Percentiles rank a stretch among this genome's conserved stretches.
phyloP scores from a whole-genome alignment of 768 basidiomycete genomes.

The Termitomyces eurrhizus region DNA sequence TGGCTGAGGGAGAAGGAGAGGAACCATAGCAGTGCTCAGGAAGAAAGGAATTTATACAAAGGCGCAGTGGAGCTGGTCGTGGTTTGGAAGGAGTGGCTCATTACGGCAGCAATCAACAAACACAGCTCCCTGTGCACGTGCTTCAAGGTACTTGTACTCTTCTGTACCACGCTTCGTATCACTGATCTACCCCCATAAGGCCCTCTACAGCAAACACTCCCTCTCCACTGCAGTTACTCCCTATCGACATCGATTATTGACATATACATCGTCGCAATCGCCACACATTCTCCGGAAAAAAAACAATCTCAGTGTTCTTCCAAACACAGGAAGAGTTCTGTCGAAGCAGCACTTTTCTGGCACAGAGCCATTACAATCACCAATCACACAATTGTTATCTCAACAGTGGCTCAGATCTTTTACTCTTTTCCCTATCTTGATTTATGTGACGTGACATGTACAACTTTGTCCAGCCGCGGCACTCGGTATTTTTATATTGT shows the following conservation, averaged over 20 bases:
- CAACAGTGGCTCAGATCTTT: neutral
- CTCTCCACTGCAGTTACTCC: neutral
- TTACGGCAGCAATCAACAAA: conserved; percentile 55
- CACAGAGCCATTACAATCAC: neutral
- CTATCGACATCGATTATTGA: conserved; percentile 7
- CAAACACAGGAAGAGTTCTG: neutral
- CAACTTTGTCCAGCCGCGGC: conserved; percentile 5
- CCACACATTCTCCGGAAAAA: neutral
- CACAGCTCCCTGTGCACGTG: conserved; percentile 43
- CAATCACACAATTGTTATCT: conserved; percentile 1
- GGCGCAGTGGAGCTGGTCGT: conserved; percentile 46
- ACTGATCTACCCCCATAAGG: conserved; percentile 9
- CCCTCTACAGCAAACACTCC: neutral
- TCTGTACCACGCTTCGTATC: conserved; percentile 35
- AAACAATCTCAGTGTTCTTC: neutral
- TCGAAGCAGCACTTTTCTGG: neutral
- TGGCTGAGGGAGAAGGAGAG: conserved; percentile 25
- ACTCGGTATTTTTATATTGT: conserved; percentile 14
- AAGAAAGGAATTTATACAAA: conserved; percentile 30
- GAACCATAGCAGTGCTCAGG: conserved; percentile 24
- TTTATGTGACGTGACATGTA: neutral
- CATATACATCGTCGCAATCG: neutral
- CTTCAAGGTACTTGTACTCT: conserved; percentile 32
- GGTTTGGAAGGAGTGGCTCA: conserved; percentile 42
- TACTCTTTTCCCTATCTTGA: neutral